Conservation (phyloP, 805 yeast species). For the Candida arabinofermentans region DNA sequence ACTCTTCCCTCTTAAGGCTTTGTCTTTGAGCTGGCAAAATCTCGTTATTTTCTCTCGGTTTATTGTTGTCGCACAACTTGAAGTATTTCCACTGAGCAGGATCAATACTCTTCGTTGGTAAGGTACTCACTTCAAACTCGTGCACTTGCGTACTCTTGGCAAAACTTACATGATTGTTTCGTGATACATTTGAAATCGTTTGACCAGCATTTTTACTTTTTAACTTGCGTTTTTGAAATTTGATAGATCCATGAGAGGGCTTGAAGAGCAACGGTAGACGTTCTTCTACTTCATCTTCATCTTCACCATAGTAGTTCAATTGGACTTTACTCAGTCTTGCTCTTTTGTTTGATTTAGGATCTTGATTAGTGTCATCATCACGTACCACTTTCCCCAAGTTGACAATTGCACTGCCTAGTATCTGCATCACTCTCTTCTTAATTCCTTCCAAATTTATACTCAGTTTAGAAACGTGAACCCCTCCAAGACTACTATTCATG, state of each 20-base stretch:
- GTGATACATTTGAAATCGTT: not conserved
- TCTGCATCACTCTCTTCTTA: not conserved
- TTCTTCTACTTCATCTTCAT: constrained; percentile 1
- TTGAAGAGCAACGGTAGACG: constrained; percentile 5
- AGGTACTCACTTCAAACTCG: not conserved
- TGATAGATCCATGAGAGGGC: constrained; percentile 4
- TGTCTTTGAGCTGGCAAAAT: too few relatives aligned
- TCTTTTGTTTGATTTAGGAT: not conserved
- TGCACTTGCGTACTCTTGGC: not conserved
- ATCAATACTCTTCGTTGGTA: not conserved
- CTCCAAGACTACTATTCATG: constrained; percentile 1
- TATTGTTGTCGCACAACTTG: too few relatives aligned
- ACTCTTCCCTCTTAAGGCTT: too few relatives aligned
- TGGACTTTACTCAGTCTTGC: constrained; percentile 5
- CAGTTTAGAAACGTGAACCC: not conserved
- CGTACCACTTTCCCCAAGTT: not conserved
- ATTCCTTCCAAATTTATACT: not conserved
- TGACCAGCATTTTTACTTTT: not conserved
- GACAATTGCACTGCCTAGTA: not conserved
- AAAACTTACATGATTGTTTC: not conserved
- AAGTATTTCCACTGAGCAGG: not conserved
- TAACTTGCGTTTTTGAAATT: constrained; percentile 7
- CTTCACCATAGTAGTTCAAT: constrained; percentile 18
- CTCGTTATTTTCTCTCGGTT: too few relatives aligned
- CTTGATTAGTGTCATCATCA: not conserved